These are phyloP conservation scores for Acorus gramineus DNA, from an alignment of 106 monocot species.

Conservation along the genomic window DNA sequence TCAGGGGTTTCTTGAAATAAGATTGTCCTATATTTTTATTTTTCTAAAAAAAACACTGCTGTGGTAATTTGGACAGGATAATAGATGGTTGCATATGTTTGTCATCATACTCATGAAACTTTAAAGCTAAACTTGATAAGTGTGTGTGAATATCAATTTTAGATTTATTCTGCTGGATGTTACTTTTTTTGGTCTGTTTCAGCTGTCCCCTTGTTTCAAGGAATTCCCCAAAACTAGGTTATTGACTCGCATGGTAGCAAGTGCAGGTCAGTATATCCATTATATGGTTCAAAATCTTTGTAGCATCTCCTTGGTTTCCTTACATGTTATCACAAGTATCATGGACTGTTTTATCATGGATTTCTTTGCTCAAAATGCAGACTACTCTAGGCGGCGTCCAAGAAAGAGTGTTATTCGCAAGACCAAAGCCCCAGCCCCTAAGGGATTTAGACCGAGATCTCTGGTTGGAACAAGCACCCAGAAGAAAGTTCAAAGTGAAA, in stretches of 20 bases:
- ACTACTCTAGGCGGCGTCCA: slow-evolving; percentile 40
- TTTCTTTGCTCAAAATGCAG: slow-evolving; percentile 20
- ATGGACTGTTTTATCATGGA: slow-evolving; percentile 2
- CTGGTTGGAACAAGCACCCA: slow-evolving; percentile 36
- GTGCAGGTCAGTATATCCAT: slow-evolving; percentile 43
- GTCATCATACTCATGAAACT: too few species aligned
- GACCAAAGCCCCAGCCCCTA: slow-evolving; percentile 33
- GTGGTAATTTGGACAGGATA: too few species aligned
- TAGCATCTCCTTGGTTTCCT: too few species aligned
- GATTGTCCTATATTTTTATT: too few species aligned
- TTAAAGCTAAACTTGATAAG: background rate
- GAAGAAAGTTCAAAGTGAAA: slow-evolving; percentile 39
- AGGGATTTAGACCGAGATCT: slow-evolving; percentile 42
- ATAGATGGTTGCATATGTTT: too few species aligned
- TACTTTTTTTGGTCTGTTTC: slow-evolving; percentile 7
- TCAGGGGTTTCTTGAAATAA: too few species aligned
- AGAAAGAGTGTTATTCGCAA: slow-evolving; percentile 53
- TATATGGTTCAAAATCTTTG: background rate
- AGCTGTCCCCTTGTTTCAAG: slow-evolving; percentile 30
- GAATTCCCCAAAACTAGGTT: slow-evolving; percentile 20
- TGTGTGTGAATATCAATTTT: background rate
- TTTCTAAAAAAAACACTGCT: too few species aligned
- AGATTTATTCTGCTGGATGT: background rate
- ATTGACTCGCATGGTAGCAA: slow-evolving; percentile 31
- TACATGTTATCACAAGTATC: background rate